Evolutionary conservation across 192 early-diverging fungal genomes (phyloP).

Genomic region (Coemansia sp.): DNA sequence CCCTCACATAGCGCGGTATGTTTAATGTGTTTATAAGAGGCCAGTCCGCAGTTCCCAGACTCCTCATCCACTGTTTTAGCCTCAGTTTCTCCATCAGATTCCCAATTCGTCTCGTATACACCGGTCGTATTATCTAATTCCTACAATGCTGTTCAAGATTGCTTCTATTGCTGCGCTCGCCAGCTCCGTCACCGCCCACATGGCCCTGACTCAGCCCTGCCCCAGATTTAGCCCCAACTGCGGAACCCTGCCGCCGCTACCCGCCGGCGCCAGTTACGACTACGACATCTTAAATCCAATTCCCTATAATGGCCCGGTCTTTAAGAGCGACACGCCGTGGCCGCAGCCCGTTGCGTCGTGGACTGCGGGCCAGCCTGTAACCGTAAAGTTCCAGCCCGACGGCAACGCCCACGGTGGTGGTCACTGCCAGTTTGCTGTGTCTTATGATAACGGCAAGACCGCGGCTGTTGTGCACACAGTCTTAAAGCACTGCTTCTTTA

Average conservation of each 20-base stretch:
- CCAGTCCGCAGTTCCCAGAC: neutral
- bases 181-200: neutral
- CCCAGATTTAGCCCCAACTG: neutral
- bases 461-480: slow-evolving; percentile 57
- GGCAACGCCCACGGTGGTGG: slow-evolving; percentile 52
- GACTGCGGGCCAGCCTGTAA: slow-evolving; percentile 38
- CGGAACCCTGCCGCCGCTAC: neutral
- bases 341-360: slow-evolving; percentile 22
- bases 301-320: neutral
- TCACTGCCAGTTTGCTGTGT: slow-evolving; percentile 59
- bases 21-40: slow-evolving; percentile 5
- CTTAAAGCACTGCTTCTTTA: slow-evolving; percentile 34
- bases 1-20: neutral
- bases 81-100: neutral
- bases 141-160: neutral
- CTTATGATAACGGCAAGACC: slow-evolving; percentile 43
- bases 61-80: neutral
- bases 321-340: neutral
- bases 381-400: slow-evolving; percentile 33
- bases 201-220: neutral
- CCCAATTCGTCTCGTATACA: neutral
- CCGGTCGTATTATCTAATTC: neutral
- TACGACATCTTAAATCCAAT: neutral
- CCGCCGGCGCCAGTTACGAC: neutral
- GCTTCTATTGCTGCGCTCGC: neutral